Percentiles rank a stretch among this genome's conserved stretches.
Conservation (phyloP, 148 eudicot species). For the Fagopyrum homotropicum region DNA sequence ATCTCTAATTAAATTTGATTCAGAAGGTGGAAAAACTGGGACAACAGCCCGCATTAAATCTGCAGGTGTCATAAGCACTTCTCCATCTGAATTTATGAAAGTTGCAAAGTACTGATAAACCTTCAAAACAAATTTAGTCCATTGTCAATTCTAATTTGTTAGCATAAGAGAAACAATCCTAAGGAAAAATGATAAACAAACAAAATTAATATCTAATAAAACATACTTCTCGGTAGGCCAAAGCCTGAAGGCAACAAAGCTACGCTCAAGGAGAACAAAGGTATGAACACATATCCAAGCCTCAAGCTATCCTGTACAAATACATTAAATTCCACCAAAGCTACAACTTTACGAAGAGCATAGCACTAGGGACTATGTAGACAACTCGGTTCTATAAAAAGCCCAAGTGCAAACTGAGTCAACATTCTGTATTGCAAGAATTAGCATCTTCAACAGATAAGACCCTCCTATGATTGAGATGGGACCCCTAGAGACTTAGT, state of each 20-base stretch:
- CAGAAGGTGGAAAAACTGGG: slow-evolving; percentile 68
- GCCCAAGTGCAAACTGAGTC: neutral
- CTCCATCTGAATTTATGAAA: slow-evolving; percentile 31
- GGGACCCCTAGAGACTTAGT: neutral
- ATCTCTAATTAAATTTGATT: slow-evolving; percentile 49
- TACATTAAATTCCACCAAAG: neutral
- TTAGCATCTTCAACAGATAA: neutral
- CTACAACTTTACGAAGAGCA: neutral
- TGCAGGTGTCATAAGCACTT: slow-evolving; percentile 54
- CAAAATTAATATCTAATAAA: neutral
- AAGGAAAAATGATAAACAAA: neutral
- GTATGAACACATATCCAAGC: slow-evolving; percentile 7
- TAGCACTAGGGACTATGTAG: neutral
- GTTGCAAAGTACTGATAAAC: slow-evolving; percentile 66
- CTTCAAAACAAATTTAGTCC: slow-evolving; percentile 20
- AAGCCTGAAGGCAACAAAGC: slow-evolving; percentile 9
- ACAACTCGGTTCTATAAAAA: neutral
- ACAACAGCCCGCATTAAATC: slow-evolving; percentile 74
- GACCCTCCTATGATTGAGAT: neutral
- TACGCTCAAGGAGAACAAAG: slow-evolving; percentile 5
- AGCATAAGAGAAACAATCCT: neutral
- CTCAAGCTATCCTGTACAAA: slow-evolving; percentile 4
- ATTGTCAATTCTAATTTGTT: neutral
- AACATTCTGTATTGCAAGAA: neutral
- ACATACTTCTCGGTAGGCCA: neutral